phyloP scores from a whole-genome alignment of 257 asterid species.

The Osmanthus fragrans region DNA sequence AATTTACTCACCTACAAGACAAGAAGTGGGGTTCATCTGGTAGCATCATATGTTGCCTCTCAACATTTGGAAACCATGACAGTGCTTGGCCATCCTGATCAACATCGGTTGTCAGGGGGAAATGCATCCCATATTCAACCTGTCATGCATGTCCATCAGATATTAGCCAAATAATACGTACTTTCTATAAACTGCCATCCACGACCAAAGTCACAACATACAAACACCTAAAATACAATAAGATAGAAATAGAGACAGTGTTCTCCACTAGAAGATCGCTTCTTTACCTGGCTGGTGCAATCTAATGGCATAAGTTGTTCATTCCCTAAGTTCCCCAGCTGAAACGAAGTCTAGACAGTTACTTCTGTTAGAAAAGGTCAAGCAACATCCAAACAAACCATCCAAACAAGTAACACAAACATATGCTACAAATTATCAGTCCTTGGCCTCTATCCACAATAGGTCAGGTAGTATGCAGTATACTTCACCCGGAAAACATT shows the following conservation, averaged over 20 bases:
- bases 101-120: slow-evolving; percentile 40
- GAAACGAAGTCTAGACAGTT: slow-evolving; percentile 10
- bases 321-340: slow-evolving; percentile 50
- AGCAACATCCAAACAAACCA: background rate
- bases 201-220: slow-evolving; percentile 20
- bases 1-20: slow-evolving; percentile 45
- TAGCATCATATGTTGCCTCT: slow-evolving; percentile 51
- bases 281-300: slow-evolving; percentile 59
- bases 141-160: slow-evolving; percentile 25
- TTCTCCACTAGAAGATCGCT: slow-evolving; percentile 4
- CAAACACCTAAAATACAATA: background rate
- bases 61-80: slow-evolving; percentile 53
- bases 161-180: background rate
- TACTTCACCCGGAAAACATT: background rate
- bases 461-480: background rate
- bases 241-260: background rate
- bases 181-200: slow-evolving; percentile 22
- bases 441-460: background rate
- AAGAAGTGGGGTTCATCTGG: slow-evolving; percentile 53
- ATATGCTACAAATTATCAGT: background rate
- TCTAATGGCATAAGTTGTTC: slow-evolving; percentile 48
- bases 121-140: slow-evolving; percentile 47
- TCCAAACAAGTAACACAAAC: background rate
- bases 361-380: background rate
- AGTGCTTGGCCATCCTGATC: slow-evolving; percentile 49